These are phyloP conservation scores for Pseudopithomyces chartarum DNA, from an alignment of 2,329 filamentous ascomycete species.

Conservation along the genomic window DNA sequence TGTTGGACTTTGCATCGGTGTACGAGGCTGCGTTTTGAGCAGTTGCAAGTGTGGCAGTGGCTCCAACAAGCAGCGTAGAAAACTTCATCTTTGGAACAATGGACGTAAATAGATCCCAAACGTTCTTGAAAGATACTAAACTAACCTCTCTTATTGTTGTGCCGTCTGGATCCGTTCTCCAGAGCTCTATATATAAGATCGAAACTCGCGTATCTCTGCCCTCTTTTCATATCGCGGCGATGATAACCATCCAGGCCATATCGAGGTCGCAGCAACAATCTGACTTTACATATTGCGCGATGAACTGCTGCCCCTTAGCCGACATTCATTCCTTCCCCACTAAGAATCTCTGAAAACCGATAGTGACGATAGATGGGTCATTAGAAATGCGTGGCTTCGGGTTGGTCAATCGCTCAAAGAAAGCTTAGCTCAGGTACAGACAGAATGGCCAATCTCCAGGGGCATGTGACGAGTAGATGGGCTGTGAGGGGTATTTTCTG, in stretches of 20 bases:
- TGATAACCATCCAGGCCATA: background rate
- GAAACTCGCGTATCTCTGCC: background rate
- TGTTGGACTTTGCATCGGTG: conserved; percentile 34
- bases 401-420: background rate
- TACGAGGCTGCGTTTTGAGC: conserved; percentile 29
- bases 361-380: conserved; percentile 10
- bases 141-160: background rate
- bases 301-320: background rate
- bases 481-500: background rate
- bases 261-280: background rate
- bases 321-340: background rate
- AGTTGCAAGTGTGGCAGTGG: conserved; percentile 15
- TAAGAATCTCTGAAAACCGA: background rate
- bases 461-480: background rate
- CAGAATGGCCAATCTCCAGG: background rate
- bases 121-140: background rate
- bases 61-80: conserved; percentile 12
- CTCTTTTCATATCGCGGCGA: background rate
- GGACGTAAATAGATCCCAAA: background rate
- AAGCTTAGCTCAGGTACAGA: background rate
- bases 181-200: background rate
- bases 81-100: conserved; percentile 26
- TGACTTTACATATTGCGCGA: background rate
- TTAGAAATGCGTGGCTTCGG: background rate
- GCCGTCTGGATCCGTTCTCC: background rate